Percentiles rank a stretch among this genome's conserved stretches.
phyloP scores from a whole-genome alignment of 257 asterid genomes.

The Linderniella brevidens region DNA sequence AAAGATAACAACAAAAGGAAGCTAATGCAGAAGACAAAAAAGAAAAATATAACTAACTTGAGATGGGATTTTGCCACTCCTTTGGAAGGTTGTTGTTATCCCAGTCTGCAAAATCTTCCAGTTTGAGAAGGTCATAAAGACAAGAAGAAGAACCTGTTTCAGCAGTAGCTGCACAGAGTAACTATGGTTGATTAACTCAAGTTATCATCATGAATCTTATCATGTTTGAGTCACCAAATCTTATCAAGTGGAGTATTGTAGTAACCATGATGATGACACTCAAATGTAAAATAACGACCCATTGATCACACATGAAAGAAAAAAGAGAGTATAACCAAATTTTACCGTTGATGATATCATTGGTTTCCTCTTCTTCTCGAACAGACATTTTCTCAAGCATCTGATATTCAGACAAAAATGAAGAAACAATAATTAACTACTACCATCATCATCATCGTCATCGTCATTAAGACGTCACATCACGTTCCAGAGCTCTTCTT shows the following conservation, averaged over 20 bases:
- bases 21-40: conserved; percentile 1
- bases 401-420: conserved; percentile 13
- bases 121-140: conserved; percentile 39
- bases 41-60: conserved; percentile 21
- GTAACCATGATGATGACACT: too few species aligned
- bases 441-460: too few species aligned
- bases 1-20: neutral
- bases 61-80: conserved; percentile 12
- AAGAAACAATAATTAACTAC: too few species aligned
- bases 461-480: too few species aligned
- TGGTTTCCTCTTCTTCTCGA: conserved; percentile 16
- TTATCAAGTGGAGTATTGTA: conserved; percentile 12
- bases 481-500: too few species aligned
- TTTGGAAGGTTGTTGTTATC: conserved; percentile 11
- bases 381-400: conserved; percentile 24
- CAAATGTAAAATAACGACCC: too few species aligned
- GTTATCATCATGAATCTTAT: neutral
- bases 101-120: conserved; percentile 17
- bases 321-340: neutral
- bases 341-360: conserved; percentile 15
- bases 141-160: conserved; percentile 37
- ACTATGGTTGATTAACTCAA: neutral
- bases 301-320: neutral
- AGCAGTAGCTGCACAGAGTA: conserved; percentile 6
- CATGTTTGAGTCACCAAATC: too few species aligned